Base-by-base conservation (phyloP, 805 yeast species). In the Jamesozyma gamospora region DNA sequence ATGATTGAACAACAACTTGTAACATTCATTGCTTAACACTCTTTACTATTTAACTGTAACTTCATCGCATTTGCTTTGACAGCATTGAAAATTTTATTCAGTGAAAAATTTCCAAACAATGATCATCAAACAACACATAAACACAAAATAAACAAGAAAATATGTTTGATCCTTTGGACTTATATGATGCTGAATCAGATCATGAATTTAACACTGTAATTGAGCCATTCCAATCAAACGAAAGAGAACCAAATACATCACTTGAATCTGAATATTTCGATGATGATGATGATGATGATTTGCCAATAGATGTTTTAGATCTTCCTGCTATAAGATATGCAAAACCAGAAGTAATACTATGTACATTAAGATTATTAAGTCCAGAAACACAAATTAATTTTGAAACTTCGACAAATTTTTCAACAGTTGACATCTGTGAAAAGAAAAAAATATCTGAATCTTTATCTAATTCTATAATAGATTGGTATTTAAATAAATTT, bases 371-470 rank as follows among this genome's bases (percentile, higher is more conserved):
- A 33, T 59, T 80, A 2, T 55, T 82, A 29, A 55, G 70, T 4
- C 76, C 75, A 0, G 67, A 66, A 16, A 66, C 64, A 17, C 69
- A 71, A 19, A 66, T 68, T 42, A 77, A 82, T 55, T 79, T 82
- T 39, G 30, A 14, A 29, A 15, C 18, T 40, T 33, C 41, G 4
- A 37, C 33, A 15, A 34, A 18, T 2, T 34, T 42, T 19, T 24
- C 43, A 2, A 35, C 50, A 4, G 49, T 46, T 1, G 46, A 44
- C 1, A 48, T 63, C 1, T 59, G 75, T 34, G 31, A 41, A 1
- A 58, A 55, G 12, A 73, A 67, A 43, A 50, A 51, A 1, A 54
- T 76, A 3, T 18, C 56, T 1, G 16, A 16, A 2, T 43, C 44
- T 0, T 45, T 56, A 4, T 51, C 69, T 11, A 41, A 52, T 0